Evolutionary conservation across 2,329 filamentous ascomycete genomes (phyloP).

Genomic region (Rhinocladiella similis): DNA sequence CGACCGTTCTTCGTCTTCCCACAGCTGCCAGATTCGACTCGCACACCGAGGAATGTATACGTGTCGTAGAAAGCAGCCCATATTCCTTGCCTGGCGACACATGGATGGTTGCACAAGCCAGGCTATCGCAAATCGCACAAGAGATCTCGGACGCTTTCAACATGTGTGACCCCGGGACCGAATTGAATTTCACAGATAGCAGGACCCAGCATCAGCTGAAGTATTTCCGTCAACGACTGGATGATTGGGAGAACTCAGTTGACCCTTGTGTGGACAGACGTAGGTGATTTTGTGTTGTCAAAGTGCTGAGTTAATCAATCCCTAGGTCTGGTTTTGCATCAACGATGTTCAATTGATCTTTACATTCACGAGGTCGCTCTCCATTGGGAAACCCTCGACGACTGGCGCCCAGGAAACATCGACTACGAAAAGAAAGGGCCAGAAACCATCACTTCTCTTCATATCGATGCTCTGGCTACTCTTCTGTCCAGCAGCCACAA

Average conservation of each 20-base stretch:
- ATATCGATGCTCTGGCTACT: conserved; percentile 65
- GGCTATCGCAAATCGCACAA: conserved; percentile 63
- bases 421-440: conserved; percentile 19
- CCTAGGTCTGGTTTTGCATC: conserved; percentile 52
- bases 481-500: conserved; percentile 64
- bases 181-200: conserved; percentile 57
- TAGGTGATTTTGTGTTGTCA: conserved; percentile 41
- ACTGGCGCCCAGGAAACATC: conserved; percentile 41
- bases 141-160: conserved; percentile 66
- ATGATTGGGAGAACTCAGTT: conserved; percentile 58
- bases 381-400: conserved; percentile 60
- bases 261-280: conserved; percentile 55
- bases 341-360: conserved; percentile 64
- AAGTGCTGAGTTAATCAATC: neutral
- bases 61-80: conserved; percentile 55
- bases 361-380: conserved; percentile 76
- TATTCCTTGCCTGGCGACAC: conserved; percentile 57
- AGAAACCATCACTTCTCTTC: conserved; percentile 51
- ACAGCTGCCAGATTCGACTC: conserved; percentile 61
- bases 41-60: conserved; percentile 63
- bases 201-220: conserved; percentile 65
- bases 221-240: conserved; percentile 64
- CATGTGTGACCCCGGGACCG: conserved; percentile 61
- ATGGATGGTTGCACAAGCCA: conserved; percentile 56
- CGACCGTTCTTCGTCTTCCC: conserved; percentile 58